Conservation (phyloP, 148 eudicot genomes). For the Camellia japonica region DNA sequence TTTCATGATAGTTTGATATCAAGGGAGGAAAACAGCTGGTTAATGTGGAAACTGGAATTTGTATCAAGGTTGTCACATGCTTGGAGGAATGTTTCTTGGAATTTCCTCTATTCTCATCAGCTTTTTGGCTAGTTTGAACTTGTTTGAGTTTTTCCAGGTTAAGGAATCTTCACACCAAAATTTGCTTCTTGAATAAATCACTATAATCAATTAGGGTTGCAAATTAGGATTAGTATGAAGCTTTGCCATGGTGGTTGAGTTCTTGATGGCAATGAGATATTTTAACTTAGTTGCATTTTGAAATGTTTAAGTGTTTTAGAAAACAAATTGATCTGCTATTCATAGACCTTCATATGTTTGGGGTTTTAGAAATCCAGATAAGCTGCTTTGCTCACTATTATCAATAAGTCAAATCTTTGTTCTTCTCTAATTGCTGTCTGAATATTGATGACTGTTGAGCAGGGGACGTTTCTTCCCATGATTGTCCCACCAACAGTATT, state of each 20-base stretch:
- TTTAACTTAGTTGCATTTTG: neutral
- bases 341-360: neutral
- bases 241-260: too few relatives aligned
- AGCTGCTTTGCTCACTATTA: neutral
- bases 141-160: too few relatives aligned
- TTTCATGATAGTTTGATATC: neutral
- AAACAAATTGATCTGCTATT: neutral
- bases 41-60: too few relatives aligned
- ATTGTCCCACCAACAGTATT: constrained; percentile 81
- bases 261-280: neutral
- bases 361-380: neutral
- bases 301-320: neutral
- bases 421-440: constrained; percentile 4
- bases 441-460: constrained; percentile 17
- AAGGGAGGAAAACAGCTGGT: too few relatives aligned
- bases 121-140: too few relatives aligned
- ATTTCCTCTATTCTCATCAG: too few relatives aligned
- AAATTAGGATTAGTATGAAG: too few relatives aligned
- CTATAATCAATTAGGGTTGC: too few relatives aligned
- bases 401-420: neutral
- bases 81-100: too few relatives aligned
- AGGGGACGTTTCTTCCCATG: constrained; percentile 95
- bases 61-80: too few relatives aligned
- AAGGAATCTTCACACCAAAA: too few relatives aligned
- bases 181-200: too few relatives aligned